Evolutionary conservation across 352 stramenopile genomes (phyloP), one percentile per base, ranked within the genome.

Genomic region (Phytophthora sojae): DNA sequence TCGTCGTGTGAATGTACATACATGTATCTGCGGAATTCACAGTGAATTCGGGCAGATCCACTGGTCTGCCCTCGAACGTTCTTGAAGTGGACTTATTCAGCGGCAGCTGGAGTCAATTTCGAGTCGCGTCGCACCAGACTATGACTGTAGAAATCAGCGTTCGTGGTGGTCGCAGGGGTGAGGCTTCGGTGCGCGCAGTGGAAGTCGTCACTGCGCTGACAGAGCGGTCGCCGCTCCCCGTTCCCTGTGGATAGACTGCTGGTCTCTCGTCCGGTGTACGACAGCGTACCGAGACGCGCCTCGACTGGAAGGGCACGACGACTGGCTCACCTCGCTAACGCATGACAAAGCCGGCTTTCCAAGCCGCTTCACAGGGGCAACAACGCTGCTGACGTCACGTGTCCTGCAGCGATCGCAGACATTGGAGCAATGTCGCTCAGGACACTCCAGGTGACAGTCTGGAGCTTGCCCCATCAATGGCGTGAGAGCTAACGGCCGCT

Each of bases 81-180:
- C n/a, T 60, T 51, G 66, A 68, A 60, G 26, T 49, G 42, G 6
- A 21, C 17, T 21, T 67, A 47, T 61, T 58, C 49, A 37, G 12
- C 63, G 56, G 32, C 32, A 39, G 32, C 32, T 39, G 32, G 32
- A 6, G 26, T 30, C 26, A 30, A 30, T 30, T 30, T 30, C 26
- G 26, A 30, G 26, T 30, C 26, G 26, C 26, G 26, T 30, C 26
- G 26, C 3, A 2, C 26, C 26, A 30, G 26, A 30, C 26, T 30
- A 2, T 73, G 66, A 69, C 53, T 69, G 59, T n/a, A 73, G 60
- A 73, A 64, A 69, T 69, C 25, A 69, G 45, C 60, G 30, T 55
- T 63, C 42, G 37, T 57, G 55, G 9, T 32, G 47, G 50, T 47
- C 57, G 30, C n/a, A n/a, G 32, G 14, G 26, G 26, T 57, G 64